Percentiles rank a stretch among this genome's conserved stretches.
Evolutionary conservation across 164 flowering plant species (phyloP).

Genomic region (Umbilicus rupestris): DNA sequence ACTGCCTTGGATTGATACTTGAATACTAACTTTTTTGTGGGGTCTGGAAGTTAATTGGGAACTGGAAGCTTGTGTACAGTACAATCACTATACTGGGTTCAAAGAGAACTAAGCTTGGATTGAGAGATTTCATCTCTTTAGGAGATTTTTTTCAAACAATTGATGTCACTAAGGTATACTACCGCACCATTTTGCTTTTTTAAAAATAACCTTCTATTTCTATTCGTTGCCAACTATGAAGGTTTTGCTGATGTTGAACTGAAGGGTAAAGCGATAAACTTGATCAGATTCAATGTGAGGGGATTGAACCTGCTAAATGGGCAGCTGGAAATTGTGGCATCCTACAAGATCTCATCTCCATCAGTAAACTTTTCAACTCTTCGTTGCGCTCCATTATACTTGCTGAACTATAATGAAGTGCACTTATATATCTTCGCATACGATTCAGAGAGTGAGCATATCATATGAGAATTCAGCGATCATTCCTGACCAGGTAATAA

Average conservation of each 20-base stretch:
- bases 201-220: not conserved
- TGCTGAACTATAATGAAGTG: not conserved
- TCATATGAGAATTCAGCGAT: constrained; percentile 47
- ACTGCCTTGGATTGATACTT: not conserved
- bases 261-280: constrained; percentile 84
- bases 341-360: constrained; percentile 40
- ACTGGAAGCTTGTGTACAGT: constrained; percentile 86
- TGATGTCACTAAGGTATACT: constrained; percentile 54
- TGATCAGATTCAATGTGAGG: constrained; percentile 50
- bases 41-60: constrained; percentile 55
- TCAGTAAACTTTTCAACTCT: constrained; percentile 22
- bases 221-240: constrained; percentile 9
- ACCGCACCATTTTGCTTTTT: too few species aligned
- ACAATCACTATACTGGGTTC: constrained; percentile 79
- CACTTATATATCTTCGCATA: not conserved
- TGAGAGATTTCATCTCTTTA: constrained; percentile 68
- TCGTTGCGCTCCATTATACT: not conserved
- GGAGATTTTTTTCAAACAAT: constrained; percentile 76
- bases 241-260: constrained; percentile 28
- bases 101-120: constrained; percentile 89
- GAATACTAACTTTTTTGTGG: not conserved
- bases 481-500: constrained; percentile 67
- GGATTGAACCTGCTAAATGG: constrained; percentile 49
- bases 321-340: constrained; percentile 42
- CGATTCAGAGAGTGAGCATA: constrained; percentile 70